A percentile compares a stretch with the other conserved stretches of the same genome.
Evolutionary conservation across 2,329 filamentous ascomycete genomes (phyloP).

Genomic region (Hypoxylon sp.): DNA sequence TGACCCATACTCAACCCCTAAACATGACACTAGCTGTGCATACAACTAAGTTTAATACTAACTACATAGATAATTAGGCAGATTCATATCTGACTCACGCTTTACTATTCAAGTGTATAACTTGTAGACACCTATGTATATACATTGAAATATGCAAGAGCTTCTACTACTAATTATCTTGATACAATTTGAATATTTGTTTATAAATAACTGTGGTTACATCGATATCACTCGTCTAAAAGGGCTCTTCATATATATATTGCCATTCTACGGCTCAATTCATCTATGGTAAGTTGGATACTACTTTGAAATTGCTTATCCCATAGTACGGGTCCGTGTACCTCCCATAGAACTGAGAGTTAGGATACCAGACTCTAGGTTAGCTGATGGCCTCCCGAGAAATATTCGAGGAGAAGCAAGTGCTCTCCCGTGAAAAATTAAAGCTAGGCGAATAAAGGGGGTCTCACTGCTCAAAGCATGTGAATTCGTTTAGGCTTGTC

Average conservation of each 20-base stretch:
- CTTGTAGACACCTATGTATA: not conserved
- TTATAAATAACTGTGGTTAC: not conserved
- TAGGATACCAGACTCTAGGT: not conserved
- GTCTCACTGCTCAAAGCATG: not conserved
- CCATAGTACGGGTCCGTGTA: too few species aligned
- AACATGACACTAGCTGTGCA: not conserved
- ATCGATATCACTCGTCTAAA: not conserved
- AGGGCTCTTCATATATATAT: not conserved
- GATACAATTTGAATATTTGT: not conserved
- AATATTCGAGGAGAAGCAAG: not conserved
- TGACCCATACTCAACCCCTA: not conserved
- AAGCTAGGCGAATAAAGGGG: not conserved
- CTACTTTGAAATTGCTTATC: not conserved
- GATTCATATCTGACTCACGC: not conserved
- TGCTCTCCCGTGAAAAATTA: not conserved
- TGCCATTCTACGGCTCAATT: not conserved
- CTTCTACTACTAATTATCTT: not conserved
- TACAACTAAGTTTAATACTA: too few species aligned
- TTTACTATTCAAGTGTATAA: not conserved
- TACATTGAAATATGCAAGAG: not conserved
- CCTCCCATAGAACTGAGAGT: not conserved
- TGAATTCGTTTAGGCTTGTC: not conserved
- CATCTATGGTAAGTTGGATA: not conserved
- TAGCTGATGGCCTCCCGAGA: not conserved
- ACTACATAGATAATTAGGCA: not conserved